phyloP scores from a whole-genome alignment of 768 basidiomycete genomes.

The Amanita rimosa region DNA sequence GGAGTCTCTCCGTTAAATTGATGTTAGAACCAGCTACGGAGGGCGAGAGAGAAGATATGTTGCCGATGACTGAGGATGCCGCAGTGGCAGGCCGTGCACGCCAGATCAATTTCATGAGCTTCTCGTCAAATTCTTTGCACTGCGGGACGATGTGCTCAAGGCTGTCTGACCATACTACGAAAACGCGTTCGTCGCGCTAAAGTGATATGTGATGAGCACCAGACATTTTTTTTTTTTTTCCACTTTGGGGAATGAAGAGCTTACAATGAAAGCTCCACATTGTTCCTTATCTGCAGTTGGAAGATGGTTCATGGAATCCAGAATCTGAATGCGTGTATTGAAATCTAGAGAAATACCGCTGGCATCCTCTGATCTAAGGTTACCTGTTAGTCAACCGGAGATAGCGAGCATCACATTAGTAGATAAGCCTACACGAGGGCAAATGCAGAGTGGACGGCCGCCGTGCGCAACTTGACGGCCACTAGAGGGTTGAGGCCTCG shows the following conservation, averaged over 20 bases:
- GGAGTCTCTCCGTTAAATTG: slow-evolving; percentile 44
- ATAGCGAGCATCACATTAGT: background rate
- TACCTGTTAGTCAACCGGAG: background rate
- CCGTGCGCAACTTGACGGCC: slow-evolving; percentile 71
- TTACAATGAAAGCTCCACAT: slow-evolving; percentile 77
- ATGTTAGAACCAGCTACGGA: slow-evolving; percentile 41
- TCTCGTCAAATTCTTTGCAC: slow-evolving; percentile 63
- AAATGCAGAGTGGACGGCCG: slow-evolving; percentile 72
- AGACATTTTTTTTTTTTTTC: slow-evolving; percentile 4
- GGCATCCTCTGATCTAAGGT: slow-evolving; percentile 43
- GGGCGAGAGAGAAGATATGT: slow-evolving; percentile 24
- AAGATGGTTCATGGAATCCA: slow-evolving; percentile 58
- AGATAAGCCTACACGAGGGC: slow-evolving; percentile 43
- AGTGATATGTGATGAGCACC: background rate
- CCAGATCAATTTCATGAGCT: slow-evolving; percentile 49
- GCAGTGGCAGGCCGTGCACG: slow-evolving; percentile 27
- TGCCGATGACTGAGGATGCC: slow-evolving; percentile 21
- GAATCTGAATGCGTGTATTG: slow-evolving; percentile 80
- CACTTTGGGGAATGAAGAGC: slow-evolving; percentile 15
- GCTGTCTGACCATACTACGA: slow-evolving; percentile 80
- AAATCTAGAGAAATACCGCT: slow-evolving; percentile 57
- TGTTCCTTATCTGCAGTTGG: slow-evolving; percentile 84
- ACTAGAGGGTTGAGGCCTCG: slow-evolving; percentile 71
- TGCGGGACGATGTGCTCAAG: slow-evolving; percentile 70
- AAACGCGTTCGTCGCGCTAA: slow-evolving; percentile 73